Percentiles rank a stretch among this genome's conserved stretches.
Conservation (phyloP, 163 green algal species). For the Botryococcus braunii region DNA sequence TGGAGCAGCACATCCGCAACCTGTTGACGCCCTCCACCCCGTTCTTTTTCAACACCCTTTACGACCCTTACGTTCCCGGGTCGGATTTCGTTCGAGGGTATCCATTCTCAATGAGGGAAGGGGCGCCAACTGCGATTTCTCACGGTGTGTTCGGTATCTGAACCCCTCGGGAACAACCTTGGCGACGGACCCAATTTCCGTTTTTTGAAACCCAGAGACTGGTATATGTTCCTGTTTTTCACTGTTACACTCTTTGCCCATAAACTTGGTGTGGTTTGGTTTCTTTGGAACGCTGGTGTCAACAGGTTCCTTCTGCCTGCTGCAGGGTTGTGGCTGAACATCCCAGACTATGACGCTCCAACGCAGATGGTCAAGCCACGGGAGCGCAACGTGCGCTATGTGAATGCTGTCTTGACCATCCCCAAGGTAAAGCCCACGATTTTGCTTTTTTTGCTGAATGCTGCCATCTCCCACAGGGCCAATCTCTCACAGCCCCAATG, state of each 20-base stretch:
- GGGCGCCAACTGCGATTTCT: constrained; percentile 78
- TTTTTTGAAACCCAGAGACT: no score
- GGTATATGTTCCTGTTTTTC: no score
- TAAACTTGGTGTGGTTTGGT: no score
- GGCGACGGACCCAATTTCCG: no score
- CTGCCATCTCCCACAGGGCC: no score
- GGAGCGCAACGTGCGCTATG: constrained; percentile 90
- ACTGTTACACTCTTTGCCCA: no score
- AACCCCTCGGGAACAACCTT: no score
- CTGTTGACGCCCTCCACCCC: constrained; percentile 85
- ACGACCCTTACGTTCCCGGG: constrained; percentile 84
- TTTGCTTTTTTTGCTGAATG: no score
- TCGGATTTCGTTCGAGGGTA: constrained; percentile 93
- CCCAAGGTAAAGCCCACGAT: constrained; percentile 79
- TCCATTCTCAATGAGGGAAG: constrained; percentile 85
- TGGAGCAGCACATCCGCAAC: constrained; percentile 94
- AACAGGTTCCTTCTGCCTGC: no score
- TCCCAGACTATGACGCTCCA: constrained; percentile 94
- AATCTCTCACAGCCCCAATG: no score
- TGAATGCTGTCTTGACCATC: constrained; percentile 90
- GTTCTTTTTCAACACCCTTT: constrained; percentile 98
- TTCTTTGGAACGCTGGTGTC: no score
- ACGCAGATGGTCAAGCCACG: constrained; percentile 90
- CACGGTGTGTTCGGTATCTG: constrained; percentile 71
- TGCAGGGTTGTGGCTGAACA: constrained; percentile 92